phyloP scores from a whole-genome alignment of 176 grass and related monocot species.

The Triticum aestivum region IWGSC_CS_RefSeq_v2.1 NC_057801.1:65899812-65900311 shows the following conservation, averaged over 20 bases:
- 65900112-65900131: background rate
- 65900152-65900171: background rate
- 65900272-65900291: conserved; percentile 71
- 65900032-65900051: background rate
- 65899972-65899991: conserved; percentile 10
- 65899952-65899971: conserved; percentile 43
- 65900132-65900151: background rate
- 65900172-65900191: background rate
- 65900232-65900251: background rate
- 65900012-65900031: background rate
- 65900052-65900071: background rate
- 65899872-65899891: conserved; percentile 9
- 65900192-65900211: conserved; percentile 22
- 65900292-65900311: conserved; percentile 65
- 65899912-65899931: background rate
- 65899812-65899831: too few relatives aligned
- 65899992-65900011: background rate
- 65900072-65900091: background rate
- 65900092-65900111: background rate
- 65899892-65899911: conserved; percentile 38
- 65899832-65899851: background rate
- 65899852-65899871: conserved; percentile 30
- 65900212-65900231: background rate
- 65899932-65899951: background rate
- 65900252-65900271: conserved; percentile 22